Base-by-base conservation (phyloP, 371 early-diverging fungal species). In the Mucor racemosus region DNA sequence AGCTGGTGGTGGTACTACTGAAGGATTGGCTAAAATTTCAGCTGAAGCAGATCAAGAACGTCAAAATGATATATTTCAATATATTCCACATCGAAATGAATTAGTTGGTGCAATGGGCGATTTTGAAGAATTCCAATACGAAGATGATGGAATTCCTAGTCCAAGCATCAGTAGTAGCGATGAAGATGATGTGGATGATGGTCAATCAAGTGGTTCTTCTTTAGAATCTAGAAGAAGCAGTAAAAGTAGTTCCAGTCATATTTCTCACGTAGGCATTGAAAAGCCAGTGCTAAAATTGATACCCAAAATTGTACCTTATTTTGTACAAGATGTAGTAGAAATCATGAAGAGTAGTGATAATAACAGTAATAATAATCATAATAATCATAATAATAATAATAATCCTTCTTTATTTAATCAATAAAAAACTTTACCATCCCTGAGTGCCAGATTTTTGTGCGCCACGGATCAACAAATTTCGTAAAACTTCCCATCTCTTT, bases 81-180 rank as follows among this genome's bases (percentile, higher is more conserved):
- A 71, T 34, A 58, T 77, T n/a, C 68, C 69, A 0, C 58, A 68
- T 14, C 57, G 57, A 8, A 70, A 56, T 36, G 77, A 76, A n/a
- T 60, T 71, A 19, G 59, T 69, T 26, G 70, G 68, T 21, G 64
- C 73, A 7, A 38, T 81, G 40, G 55, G 69, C 7, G 81, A 81
- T 58, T 66, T 78, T 17, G 68, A 67, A 39, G 81, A 81, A 17
- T 65, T 72, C 36, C 61, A 70, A 10, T 56, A 64, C 55, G 71
- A 70, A 6, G 69, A 65, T 17, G 62, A 58, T 15, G 39, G 14
- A 13, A 17, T 46, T 6, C 42, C 21, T n/a, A 36, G 48, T 15
- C 38, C 38, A 26, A 58, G 58, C 41, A 39, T 48, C n/a, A 54
- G 65, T n/a, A 46, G 57, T 44, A 44, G 57, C 44, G 31, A 40